Evolutionary conservation across 2,329 filamentous ascomycete genomes (phyloP).

Genomic region (Ampelomyces quisqualis): DNA sequence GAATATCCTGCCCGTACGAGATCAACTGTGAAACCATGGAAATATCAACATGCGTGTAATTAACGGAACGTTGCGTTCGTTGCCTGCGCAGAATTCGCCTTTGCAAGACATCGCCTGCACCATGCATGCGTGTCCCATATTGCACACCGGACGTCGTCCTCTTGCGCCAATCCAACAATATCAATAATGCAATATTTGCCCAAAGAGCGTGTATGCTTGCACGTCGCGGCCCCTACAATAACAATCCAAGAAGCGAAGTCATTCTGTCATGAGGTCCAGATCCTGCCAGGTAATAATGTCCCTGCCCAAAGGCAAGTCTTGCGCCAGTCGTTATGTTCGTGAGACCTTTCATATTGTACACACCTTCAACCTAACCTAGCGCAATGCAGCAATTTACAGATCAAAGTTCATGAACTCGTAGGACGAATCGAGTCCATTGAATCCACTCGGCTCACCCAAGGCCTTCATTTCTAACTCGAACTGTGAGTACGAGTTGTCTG

Average conservation of each 20-base stretch:
- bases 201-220: conserved; percentile 14
- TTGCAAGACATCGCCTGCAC: background rate
- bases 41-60: conserved; percentile 1
- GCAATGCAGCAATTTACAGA: conserved; percentile 18
- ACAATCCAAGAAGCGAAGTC: conserved; percentile 19
- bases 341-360: conserved; percentile 34
- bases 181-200: conserved; percentile 9
- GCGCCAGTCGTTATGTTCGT: conserved; percentile 28
- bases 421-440: conserved; percentile 31
- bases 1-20: too few relatives aligned
- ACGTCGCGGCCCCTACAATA: conserved; percentile 15
- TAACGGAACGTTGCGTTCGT: background rate
- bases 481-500: conserved; percentile 37
- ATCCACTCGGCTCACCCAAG: conserved; percentile 31
- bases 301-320: conserved; percentile 1
- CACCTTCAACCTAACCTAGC: conserved; percentile 8
- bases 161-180: conserved; percentile 7
- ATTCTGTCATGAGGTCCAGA: conserved; percentile 18
- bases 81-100: background rate
- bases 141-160: conserved; percentile 4
- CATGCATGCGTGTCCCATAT: conserved; percentile 2
- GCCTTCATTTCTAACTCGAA: conserved; percentile 45
- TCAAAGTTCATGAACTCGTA: conserved; percentile 42
- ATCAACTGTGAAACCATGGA: too few relatives aligned
- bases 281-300: conserved; percentile 6